Evolutionary conservation across 2,329 filamentous ascomycete genomes (phyloP).

Genomic region (Fusarium sp.): DNA sequence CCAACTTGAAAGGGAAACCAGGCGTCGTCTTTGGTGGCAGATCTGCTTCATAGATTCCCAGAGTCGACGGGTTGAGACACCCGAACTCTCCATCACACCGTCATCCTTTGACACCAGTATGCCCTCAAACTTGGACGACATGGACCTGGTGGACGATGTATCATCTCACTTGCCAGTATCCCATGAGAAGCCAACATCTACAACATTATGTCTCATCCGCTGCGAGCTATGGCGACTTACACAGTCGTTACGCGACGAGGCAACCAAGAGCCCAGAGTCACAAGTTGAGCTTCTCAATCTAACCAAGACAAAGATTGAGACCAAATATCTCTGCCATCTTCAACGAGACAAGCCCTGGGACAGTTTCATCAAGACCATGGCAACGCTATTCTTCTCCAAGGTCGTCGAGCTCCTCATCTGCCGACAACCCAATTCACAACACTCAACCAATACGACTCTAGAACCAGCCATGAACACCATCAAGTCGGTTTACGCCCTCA

Average conservation of each 20-base stretch:
- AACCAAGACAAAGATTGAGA: slow-evolving; percentile 18
- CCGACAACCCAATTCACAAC: not conserved
- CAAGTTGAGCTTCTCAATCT: slow-evolving; percentile 21
- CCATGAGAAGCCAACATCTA: slow-evolving; percentile 4
- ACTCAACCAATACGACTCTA: not conserved
- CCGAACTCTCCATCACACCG: slow-evolving; percentile 35
- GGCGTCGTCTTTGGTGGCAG: slow-evolving; percentile 44
- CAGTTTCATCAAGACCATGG: slow-evolving; percentile 34
- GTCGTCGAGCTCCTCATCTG: slow-evolving; percentile 38
- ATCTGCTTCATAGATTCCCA: slow-evolving; percentile 44
- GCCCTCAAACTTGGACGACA: slow-evolving; percentile 56
- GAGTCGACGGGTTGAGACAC: slow-evolving; percentile 13
- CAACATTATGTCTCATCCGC: slow-evolving; percentile 37
- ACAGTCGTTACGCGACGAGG: slow-evolving; percentile 21
- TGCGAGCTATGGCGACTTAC: slow-evolving; percentile 43
- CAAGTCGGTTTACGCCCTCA: slow-evolving; percentile 34
- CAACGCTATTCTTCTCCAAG: slow-evolving; percentile 43
- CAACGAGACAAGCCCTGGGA: slow-evolving; percentile 13
- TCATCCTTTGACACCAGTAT: slow-evolving; percentile 52
- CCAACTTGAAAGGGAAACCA: slow-evolving; percentile 28
- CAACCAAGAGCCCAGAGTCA: slow-evolving; percentile 5
- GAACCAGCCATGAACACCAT: slow-evolving; percentile 28
- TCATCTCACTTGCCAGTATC: not conserved
- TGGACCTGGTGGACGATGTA: not conserved
- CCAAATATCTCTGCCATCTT: slow-evolving; percentile 20